Evolutionary conservation across 371 early-diverging fungal species (phyloP).

Genomic region (Coemansia sp.): DNA sequence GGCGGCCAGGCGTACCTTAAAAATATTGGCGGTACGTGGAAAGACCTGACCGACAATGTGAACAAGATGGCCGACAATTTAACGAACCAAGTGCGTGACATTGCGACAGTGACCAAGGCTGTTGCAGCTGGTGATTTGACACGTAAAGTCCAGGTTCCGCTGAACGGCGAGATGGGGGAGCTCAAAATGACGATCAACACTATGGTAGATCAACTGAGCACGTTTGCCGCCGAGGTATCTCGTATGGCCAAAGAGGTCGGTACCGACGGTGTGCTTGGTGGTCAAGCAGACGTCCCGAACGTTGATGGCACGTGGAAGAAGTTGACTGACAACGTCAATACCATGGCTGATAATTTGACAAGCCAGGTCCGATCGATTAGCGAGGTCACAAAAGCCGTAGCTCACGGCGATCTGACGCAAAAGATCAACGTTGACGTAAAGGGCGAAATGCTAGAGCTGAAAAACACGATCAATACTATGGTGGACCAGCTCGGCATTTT

Average conservation of each 20-base stretch:
- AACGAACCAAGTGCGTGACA: constrained; percentile 65
- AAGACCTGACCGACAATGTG: constrained; percentile 59
- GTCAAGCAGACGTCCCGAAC: constrained; percentile 62
- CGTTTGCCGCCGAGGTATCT: constrained; percentile 51
- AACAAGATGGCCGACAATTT: constrained; percentile 66
- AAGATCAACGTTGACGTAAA: constrained; percentile 8
- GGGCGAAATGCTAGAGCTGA: constrained; percentile 56
- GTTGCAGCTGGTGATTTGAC: constrained; percentile 61
- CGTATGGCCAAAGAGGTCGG: constrained; percentile 56
- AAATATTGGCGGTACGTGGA: constrained; percentile 54
- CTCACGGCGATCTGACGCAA: constrained; percentile 8
- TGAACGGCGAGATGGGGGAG: constrained; percentile 52
- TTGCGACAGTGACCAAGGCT: constrained; percentile 67
- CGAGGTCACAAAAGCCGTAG: constrained; percentile 25
- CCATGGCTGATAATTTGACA: constrained; percentile 53
- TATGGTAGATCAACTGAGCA: constrained; percentile 60
- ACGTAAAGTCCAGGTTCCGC: constrained; percentile 56
- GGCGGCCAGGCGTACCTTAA: constrained; percentile 54
- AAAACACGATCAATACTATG: constrained; percentile 72
- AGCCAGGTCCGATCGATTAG: background rate
- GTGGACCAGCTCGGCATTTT: constrained; percentile 55
- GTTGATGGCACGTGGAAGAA: constrained; percentile 58
- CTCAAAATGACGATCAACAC: constrained; percentile 70
- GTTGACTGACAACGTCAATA: constrained; percentile 60
- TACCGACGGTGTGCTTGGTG: constrained; percentile 54